Percentiles rank a stretch among this genome's conserved stretches.
Conservation (phyloP, 345 rosid genomes). For the Eucalyptus victrix region DNA sequence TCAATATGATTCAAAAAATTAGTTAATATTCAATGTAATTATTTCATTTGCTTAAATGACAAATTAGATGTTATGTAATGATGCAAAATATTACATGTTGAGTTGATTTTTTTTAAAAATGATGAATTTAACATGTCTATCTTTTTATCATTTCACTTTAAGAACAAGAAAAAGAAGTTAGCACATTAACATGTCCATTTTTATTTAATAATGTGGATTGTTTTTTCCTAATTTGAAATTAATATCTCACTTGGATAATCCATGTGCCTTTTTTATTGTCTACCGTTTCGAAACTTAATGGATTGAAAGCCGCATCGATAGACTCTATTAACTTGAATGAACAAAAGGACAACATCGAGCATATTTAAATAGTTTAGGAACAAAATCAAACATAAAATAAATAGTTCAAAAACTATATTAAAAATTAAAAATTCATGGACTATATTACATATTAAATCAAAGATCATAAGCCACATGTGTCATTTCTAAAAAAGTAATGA, state of each 20-base stretch:
- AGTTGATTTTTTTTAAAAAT: background rate
- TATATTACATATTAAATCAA: background rate
- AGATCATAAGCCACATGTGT: background rate
- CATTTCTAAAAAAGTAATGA: background rate
- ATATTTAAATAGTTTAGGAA: background rate
- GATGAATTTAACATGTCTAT: background rate
- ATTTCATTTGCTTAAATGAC: background rate
- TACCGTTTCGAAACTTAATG: background rate
- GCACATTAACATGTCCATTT: background rate
- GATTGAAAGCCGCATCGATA: background rate
- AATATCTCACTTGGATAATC: background rate
- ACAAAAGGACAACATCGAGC: background rate
- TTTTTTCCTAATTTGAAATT: background rate
- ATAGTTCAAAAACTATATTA: accelerated
- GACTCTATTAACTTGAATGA: background rate
- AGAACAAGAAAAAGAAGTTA: background rate
- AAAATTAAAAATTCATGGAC: background rate
- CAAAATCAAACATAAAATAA: background rate
- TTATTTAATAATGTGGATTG: background rate
- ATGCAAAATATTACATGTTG: background rate
- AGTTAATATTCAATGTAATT: background rate
- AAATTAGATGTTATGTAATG: background rate
- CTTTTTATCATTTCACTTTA: background rate
- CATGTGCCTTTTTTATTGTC: background rate
- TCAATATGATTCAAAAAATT: no score